Conservation (phyloP, 2,329 filamentous ascomycete genomes). For the Rutstroemia sp. region DNA sequence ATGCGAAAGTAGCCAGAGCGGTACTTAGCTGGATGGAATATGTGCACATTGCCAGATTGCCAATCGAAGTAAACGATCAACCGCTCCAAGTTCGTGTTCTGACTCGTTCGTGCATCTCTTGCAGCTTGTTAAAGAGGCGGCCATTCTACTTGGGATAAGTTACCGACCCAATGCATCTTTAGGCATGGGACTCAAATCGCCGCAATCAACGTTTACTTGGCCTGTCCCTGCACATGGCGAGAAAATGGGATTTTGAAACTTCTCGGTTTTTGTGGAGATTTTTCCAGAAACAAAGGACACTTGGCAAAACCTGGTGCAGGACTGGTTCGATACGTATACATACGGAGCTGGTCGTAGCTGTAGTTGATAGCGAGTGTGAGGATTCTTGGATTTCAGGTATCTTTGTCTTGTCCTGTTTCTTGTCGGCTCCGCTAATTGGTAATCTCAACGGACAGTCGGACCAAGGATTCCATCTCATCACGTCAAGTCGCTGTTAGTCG, state of each 20-base stretch:
- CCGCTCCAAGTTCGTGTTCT: conserved; percentile 3
- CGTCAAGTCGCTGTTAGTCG: no score
- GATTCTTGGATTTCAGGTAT: neutral
- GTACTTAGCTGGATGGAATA: no score
- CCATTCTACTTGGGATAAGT: neutral
- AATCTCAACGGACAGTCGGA: neutral
- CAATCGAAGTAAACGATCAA: neutral
- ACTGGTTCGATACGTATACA: no score
- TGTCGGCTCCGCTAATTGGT: neutral
- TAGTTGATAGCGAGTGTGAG: neutral
- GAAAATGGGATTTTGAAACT: neutral
- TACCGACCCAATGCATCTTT: conserved; percentile 2
- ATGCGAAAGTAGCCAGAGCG: no score
- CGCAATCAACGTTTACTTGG: neutral
- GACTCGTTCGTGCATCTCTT: conserved; percentile 1
- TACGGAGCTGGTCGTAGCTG: no score
- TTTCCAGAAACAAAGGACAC: neutral
- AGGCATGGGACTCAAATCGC: neutral
- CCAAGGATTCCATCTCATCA: no score
- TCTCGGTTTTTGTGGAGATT: neutral
- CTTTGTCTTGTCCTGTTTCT: neutral
- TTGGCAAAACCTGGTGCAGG: conserved; percentile 1
- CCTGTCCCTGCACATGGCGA: neutral
- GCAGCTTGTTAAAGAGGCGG: neutral
- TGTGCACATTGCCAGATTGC: neutral